Percentiles rank a stretch among this genome's conserved stretches.
Conservation (phyloP, 1,139 yeast species). For the Nakaseomyces sp. region DNA sequence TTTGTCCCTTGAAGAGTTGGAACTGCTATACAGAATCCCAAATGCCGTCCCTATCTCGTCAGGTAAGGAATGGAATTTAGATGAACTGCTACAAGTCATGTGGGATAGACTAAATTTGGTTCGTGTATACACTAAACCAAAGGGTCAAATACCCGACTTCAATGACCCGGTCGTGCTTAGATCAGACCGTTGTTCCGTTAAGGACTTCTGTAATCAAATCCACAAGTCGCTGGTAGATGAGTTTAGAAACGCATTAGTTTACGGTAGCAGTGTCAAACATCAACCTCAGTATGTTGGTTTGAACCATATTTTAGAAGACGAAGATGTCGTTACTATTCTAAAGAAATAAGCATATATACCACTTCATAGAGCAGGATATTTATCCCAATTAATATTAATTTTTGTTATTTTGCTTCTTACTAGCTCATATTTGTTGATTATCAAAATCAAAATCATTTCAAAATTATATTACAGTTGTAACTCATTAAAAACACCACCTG, state of each 20-base stretch:
- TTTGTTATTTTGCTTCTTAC: too few species aligned
- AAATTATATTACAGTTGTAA: too few species aligned
- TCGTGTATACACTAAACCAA: constrained; percentile 94
- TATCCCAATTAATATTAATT: too few species aligned
- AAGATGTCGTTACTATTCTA: constrained; percentile 92
- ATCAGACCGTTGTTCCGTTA: constrained; percentile 73
- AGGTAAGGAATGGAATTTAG: constrained; percentile 94
- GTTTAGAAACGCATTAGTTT: constrained; percentile 85
- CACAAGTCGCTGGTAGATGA: constrained; percentile 91
- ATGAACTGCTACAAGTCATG: constrained; percentile 86
- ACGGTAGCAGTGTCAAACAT: constrained; percentile 88
- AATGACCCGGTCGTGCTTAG: constrained; percentile 88
- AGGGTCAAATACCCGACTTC: constrained; percentile 89
- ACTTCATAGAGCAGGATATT: too few species aligned
- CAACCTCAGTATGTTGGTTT: constrained; percentile 97
- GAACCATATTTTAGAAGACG: constrained; percentile 74
- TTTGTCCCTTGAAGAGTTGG: constrained; percentile 86
- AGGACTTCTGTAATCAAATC: constrained; percentile 92
- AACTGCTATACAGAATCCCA: constrained; percentile 81
- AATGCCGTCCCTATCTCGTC: constrained; percentile 95
- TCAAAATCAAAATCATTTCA: too few species aligned
- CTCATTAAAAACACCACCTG: too few species aligned
- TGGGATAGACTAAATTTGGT: constrained; percentile 87
- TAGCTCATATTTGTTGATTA: too few species aligned
- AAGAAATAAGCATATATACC: constrained; percentile 42